Evolutionary conservation across 768 basidiomycete genomes (phyloP).

Genomic region (Grammothele lineata): DNA sequence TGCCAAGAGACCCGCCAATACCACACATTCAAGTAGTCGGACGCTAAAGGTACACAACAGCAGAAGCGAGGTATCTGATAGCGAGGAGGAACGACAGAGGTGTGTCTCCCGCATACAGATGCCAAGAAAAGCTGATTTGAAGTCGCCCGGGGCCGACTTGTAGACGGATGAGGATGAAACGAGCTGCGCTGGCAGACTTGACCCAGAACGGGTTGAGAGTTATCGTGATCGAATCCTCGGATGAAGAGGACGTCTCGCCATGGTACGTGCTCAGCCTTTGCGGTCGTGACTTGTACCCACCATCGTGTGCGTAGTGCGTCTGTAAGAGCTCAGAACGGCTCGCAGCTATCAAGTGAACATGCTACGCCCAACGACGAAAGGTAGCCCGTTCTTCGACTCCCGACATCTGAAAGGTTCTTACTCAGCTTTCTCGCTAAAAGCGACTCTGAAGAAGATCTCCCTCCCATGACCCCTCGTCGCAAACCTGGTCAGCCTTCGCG

Average conservation of each 20-base stretch:
- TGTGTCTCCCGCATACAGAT: slow-evolving; percentile 16
- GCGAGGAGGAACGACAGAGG: slow-evolving; percentile 43
- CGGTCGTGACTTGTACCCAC: neutral
- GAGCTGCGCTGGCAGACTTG: neutral
- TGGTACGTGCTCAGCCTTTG: neutral
- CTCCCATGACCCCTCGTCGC: neutral
- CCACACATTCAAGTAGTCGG: too few relatives aligned
- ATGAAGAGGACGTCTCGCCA: slow-evolving; percentile 13
- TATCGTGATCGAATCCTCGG: slow-evolving; percentile 38
- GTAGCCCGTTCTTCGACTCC: neutral
- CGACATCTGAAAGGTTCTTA: too few relatives aligned
- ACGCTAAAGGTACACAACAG: neutral
- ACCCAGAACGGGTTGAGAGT: slow-evolving; percentile 27
- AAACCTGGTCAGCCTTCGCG: neutral
- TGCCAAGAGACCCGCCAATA: too few relatives aligned
- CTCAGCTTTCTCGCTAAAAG: neutral
- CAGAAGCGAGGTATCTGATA: slow-evolving; percentile 35
- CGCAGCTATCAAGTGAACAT: neutral
- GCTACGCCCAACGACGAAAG: neutral
- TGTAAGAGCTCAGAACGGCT: slow-evolving; percentile 2
- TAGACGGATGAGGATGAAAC: slow-evolving; percentile 3
- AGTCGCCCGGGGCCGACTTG: neutral
- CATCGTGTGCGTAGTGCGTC: neutral
- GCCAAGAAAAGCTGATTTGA: neutral
- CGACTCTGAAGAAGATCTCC: neutral